These are phyloP conservation scores for Ophiobolus disseminans DNA, from an alignment of 2,329 filamentous ascomycete genomes.

Conservation along the genomic window DNA sequence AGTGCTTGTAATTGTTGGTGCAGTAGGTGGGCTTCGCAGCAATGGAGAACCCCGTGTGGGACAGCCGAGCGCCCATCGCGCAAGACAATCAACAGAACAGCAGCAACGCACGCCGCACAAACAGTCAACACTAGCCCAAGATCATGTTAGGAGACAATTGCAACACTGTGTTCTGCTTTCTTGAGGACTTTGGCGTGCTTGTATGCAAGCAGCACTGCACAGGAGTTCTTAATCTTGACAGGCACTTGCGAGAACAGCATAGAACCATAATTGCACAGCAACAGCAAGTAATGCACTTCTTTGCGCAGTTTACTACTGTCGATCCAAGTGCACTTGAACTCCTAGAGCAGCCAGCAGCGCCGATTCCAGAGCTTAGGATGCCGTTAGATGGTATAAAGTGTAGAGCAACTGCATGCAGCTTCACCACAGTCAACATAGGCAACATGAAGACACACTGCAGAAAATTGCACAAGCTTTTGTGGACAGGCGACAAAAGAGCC, in stretches of 20 bases:
- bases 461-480: neutral
- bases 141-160: neutral
- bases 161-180: neutral
- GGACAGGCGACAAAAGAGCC: conserved; percentile 1
- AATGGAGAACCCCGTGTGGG: too few relatives aligned
- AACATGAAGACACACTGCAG: conserved; percentile 3
- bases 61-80: too few relatives aligned
- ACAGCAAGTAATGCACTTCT: neutral
- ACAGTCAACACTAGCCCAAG: too few relatives aligned
- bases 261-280: neutral
- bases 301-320: neutral
- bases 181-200: neutral
- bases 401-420: neutral
- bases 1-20: too few relatives aligned
- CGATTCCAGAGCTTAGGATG: neutral
- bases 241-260: conserved; percentile 1
- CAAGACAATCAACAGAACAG: neutral
- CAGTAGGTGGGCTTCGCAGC: too few relatives aligned
- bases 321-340: conserved; percentile 4
- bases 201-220: conserved; percentile 1
- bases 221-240: neutral
- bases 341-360: conserved; percentile 2
- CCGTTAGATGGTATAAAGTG: neutral
- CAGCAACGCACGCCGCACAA: neutral
- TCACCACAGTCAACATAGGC: neutral